phyloP scores from a whole-genome alignment of 495 filamentous ascomycete species.

The Penicillium roqueforti region DNA sequence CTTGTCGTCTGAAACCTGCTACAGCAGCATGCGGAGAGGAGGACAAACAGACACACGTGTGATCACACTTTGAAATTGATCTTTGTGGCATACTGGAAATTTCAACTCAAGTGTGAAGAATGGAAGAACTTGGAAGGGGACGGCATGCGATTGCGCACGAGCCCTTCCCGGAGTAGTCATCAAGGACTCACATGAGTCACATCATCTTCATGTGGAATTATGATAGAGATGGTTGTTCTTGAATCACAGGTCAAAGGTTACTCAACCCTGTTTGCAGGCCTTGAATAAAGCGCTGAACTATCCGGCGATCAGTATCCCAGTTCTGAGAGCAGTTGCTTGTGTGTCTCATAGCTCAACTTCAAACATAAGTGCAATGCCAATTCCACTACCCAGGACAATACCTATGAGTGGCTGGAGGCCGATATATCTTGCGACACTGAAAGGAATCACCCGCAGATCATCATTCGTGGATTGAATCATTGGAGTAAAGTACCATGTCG shows the following conservation, averaged over 20 bases:
- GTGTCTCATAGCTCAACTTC: background rate
- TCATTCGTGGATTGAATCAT: constrained; percentile 12
- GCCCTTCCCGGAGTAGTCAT: background rate
- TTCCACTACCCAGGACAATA: background rate
- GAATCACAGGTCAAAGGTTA: background rate
- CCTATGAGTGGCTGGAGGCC: background rate
- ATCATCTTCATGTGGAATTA: background rate
- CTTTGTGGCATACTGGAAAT: background rate
- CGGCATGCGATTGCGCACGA: background rate
- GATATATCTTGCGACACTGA: background rate
- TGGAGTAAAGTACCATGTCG: constrained; percentile 17
- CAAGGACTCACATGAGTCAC: too few species aligned
- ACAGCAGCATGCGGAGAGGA: constrained; percentile 9
- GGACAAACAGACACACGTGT: constrained; percentile 4
- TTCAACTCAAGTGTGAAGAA: background rate
- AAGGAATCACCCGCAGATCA: constrained; percentile 14
- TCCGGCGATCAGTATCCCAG: background rate
- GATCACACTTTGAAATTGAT: background rate
- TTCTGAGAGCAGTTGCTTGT: background rate
- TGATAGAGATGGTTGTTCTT: too few species aligned
- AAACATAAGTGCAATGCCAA: background rate
- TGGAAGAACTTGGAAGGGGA: background rate
- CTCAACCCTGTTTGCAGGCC: background rate
- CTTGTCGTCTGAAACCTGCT: constrained; percentile 10
- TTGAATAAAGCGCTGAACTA: background rate